These are phyloP conservation scores for Atkinsonella hypoxylon DNA, from an alignment of 2,329 filamentous ascomycete genomes.

Conservation along the genomic window DNA sequence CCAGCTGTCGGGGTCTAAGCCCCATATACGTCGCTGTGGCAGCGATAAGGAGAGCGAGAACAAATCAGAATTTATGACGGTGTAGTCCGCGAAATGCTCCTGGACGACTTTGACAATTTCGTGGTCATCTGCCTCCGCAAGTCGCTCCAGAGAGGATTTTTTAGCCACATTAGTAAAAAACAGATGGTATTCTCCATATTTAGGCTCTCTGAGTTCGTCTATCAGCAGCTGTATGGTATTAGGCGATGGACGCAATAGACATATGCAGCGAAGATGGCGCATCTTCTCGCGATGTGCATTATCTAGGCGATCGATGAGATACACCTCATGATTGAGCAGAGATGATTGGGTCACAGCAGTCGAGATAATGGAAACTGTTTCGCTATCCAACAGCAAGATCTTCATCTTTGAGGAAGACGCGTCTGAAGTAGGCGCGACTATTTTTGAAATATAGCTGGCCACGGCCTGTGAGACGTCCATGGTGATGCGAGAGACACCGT, in stretches of 20 bases:
- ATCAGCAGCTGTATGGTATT: slow-evolving; percentile 90
- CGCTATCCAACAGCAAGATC: slow-evolving; percentile 83
- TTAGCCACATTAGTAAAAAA: slow-evolving; percentile 98
- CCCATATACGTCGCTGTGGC: slow-evolving; percentile 70
- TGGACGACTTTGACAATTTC: slow-evolving; percentile 91
- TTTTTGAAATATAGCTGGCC: slow-evolving; percentile 90
- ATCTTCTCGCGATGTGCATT: slow-evolving; percentile 89
- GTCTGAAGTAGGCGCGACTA: slow-evolving; percentile 67
- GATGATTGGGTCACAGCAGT: slow-evolving; percentile 92
- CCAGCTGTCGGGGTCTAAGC: slow-evolving; percentile 72
- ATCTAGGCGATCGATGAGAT: slow-evolving; percentile 91
- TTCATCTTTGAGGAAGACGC: slow-evolving; percentile 86
- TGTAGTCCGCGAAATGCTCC: slow-evolving; percentile 93
- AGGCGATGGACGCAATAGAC: slow-evolving; percentile 82
- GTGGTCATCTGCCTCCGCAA: slow-evolving; percentile 94
- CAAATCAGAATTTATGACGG: slow-evolving; percentile 88
- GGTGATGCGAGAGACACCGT: not conserved
- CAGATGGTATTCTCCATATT: slow-evolving; percentile 93
- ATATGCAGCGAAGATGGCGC: slow-evolving; percentile 89
- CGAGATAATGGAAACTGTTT: slow-evolving; percentile 88
- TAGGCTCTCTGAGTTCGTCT: slow-evolving; percentile 89
- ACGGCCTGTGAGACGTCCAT: slow-evolving; percentile 96
- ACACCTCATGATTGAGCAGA: slow-evolving; percentile 91
- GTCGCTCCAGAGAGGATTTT: slow-evolving; percentile 85
- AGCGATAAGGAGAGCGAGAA: slow-evolving; percentile 67